phyloP scores from a whole-genome alignment of 805 yeast species.

The Naumovozyma baii region DNA sequence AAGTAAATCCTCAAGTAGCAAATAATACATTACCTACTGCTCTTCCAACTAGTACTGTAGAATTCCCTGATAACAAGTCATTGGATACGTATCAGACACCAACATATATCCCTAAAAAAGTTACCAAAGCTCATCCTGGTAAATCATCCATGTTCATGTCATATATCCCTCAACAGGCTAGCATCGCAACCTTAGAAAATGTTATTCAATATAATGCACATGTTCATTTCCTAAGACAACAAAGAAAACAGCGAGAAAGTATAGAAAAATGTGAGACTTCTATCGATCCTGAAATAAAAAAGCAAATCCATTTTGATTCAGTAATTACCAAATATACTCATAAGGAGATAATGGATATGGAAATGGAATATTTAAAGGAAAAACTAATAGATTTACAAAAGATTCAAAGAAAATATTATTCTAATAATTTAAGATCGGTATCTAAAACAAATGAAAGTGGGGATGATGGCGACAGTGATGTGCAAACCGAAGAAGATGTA shows the following conservation, averaged over 20 bases:
- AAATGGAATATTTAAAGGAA: slow-evolving; percentile 5
- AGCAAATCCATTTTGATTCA: slow-evolving; percentile 1
- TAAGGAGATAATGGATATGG: slow-evolving; percentile 4
- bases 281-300: not conserved
- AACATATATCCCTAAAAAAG: too few relatives aligned
- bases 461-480: not conserved
- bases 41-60: too few relatives aligned
- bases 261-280: not conserved
- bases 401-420: slow-evolving; percentile 2
- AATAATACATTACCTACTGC: too few relatives aligned
- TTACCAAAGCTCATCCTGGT: not conserved
- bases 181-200: not conserved
- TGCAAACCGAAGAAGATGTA: not conserved
- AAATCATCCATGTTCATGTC: not conserved
- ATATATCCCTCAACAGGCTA: not conserved
- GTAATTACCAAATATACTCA: slow-evolving; percentile 1
- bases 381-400: slow-evolving; percentile 5
- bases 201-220: not conserved
- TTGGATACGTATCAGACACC: too few relatives aligned
- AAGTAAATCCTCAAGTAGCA: too few relatives aligned
- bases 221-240: not conserved
- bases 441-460: not conserved
- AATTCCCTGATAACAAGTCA: too few relatives aligned
- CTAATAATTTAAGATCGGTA: too few relatives aligned
- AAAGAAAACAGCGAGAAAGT: not conserved